Evolutionary conservation across 108 stramenopile genomes (phyloP).

Genomic region (Cyclotella choctawhatcheeana): DNA sequence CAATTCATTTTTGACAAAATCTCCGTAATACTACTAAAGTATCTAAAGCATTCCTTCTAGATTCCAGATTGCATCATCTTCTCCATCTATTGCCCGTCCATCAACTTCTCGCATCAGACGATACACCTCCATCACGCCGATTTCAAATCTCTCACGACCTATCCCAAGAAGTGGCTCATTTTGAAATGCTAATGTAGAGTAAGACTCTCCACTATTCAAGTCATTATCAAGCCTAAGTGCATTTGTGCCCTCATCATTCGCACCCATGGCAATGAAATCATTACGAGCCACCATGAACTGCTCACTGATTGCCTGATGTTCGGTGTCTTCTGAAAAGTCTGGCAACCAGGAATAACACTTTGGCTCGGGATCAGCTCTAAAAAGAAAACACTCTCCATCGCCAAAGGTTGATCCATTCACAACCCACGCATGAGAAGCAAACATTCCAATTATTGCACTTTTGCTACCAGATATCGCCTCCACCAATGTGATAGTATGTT

Average conservation of each 20-base stretch:
- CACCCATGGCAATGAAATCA: constrained; percentile 81
- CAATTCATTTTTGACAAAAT: too few relatives aligned
- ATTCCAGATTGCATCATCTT: constrained; percentile 19
- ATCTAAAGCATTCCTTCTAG: constrained; percentile 17
- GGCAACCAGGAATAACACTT: constrained; percentile 79
- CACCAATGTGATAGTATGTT: constrained; percentile 70
- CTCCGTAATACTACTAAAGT: too few relatives aligned
- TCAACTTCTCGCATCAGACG: constrained; percentile 48
- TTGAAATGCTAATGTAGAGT: constrained; percentile 70
- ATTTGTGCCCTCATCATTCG: constrained; percentile 66
- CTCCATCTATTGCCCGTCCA: constrained; percentile 18
- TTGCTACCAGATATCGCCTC: constrained; percentile 57
- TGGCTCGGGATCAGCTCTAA: constrained; percentile 70
- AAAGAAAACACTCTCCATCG: constrained; percentile 83
- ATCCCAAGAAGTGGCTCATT: constrained; percentile 70
- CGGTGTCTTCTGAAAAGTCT: constrained; percentile 40
- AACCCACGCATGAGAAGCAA: constrained; percentile 83
- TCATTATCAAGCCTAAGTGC: constrained; percentile 85
- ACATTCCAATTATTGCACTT: constrained; percentile 73
- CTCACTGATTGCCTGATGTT: constrained; percentile 64
- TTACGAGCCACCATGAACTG: constrained; percentile 74
- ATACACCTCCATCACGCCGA: constrained; percentile 85
- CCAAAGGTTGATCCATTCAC: constrained; percentile 61
- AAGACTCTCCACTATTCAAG: constrained; percentile 69
- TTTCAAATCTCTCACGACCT: constrained; percentile 59